phyloP scores from a whole-genome alignment of 352 stramenopile genomes.

The Paralagenidium karlingii region DNA sequence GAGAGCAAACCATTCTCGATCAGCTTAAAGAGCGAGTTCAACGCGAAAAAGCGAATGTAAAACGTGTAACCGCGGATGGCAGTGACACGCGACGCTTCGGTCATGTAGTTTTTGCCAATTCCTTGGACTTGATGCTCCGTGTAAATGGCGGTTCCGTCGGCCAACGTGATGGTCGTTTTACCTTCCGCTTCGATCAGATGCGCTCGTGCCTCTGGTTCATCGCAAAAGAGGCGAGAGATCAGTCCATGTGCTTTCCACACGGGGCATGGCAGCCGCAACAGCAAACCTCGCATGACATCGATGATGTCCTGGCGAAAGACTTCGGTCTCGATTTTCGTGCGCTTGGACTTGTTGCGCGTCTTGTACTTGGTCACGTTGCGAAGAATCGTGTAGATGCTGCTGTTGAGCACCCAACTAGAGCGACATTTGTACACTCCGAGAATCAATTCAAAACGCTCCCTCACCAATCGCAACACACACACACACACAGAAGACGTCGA shows the following conservation, averaged over 20 bases:
- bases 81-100: conserved; percentile 31
- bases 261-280: too few species aligned
- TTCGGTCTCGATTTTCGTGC: conserved; percentile 33
- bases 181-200: conserved; percentile 19
- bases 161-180: conserved; percentile 20
- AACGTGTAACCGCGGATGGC: conserved; percentile 68
- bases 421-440: conserved; percentile 13
- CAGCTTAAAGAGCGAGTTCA: conserved; percentile 33
- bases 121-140: conserved; percentile 57
- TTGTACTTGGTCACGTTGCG: conserved; percentile 84
- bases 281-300: too few species aligned
- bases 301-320: too few species aligned
- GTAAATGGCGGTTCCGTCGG: conserved; percentile 43
- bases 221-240: too few species aligned
- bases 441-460: conserved; percentile 7
- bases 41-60: conserved; percentile 69
- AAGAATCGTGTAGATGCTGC: conserved; percentile 86
- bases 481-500: not conserved
- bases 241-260: too few species aligned
- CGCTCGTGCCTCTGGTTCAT: conserved; percentile 31
- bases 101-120: conserved; percentile 82
- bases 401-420: conserved; percentile 84
- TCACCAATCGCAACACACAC: conserved; percentile 2
- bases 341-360: conserved; percentile 61
- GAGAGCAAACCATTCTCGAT: too few species aligned